A percentile compares a stretch with the other conserved stretches of the same genome.
phyloP scores from a whole-genome alignment of 352 stramenopile genomes.

The Pythium plurisporium region DNA sequence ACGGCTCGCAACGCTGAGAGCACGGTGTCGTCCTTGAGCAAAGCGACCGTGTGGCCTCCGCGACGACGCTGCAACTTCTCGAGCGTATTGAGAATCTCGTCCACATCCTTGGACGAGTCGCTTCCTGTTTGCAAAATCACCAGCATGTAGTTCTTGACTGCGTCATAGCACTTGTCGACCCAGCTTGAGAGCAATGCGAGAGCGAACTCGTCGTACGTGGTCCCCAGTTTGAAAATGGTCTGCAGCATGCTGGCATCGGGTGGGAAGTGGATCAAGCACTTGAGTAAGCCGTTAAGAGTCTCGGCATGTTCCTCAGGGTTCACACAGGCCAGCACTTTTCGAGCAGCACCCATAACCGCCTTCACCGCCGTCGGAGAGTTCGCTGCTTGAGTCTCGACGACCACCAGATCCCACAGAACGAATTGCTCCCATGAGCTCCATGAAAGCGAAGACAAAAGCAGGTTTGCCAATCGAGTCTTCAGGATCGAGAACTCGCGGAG shows the following conservation, averaged over 20 bases:
- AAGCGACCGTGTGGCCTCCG: constrained; percentile 18
- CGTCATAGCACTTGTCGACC: constrained; percentile 59
- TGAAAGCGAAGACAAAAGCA: constrained; percentile 68
- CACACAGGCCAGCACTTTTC: constrained; percentile 74
- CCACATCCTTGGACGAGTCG: constrained; percentile 39
- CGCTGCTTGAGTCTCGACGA: constrained; percentile 55
- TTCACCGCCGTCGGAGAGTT: constrained; percentile 30
- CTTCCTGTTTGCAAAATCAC: constrained; percentile 36
- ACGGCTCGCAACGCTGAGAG: constrained; percentile 34
- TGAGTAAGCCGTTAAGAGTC: constrained; percentile 69
- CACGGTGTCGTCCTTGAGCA: constrained; percentile 51
- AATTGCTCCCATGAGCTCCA: constrained; percentile 86
- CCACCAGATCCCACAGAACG: constrained; percentile 72
- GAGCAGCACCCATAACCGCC: constrained; percentile 58
- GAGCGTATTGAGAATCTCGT: constrained; percentile 57
- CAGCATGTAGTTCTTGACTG: constrained; percentile 55
- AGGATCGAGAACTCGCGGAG: constrained; percentile 78
- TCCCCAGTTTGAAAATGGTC: constrained; percentile 66
- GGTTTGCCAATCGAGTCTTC: constrained; percentile 58
- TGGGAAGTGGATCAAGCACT: constrained; percentile 66
- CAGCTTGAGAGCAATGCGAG: constrained; percentile 62
- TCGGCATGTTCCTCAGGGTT: constrained; percentile 67
- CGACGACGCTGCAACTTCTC: constrained; percentile 51
- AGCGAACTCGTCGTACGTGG: constrained; percentile 61
- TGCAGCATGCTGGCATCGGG: constrained; percentile 68